A percentile compares a stretch with the other conserved stretches of the same genome.
Conservation (phyloP, 768 basidiomycete genomes). For the Kwoniella dejecticola region DNA sequence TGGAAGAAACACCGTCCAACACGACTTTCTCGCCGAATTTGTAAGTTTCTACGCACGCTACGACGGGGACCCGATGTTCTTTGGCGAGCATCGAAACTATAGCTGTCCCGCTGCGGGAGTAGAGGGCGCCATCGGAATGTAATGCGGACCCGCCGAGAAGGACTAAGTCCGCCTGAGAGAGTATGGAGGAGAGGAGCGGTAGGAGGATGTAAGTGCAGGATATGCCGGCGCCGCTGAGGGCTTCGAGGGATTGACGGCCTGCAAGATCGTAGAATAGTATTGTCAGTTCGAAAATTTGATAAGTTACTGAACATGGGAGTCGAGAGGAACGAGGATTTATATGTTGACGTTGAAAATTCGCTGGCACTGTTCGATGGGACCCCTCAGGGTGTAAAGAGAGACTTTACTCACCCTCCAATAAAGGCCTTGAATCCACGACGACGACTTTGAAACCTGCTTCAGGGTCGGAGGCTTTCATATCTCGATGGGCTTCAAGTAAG, state of each 20-base stretch:
- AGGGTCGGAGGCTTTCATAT: constrained; percentile 57
- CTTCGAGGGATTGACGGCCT: constrained; percentile 78
- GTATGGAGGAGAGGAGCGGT: constrained; percentile 63
- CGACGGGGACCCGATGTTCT: constrained; percentile 81
- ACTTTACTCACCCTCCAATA: constrained; percentile 71
- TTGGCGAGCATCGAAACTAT: constrained; percentile 96
- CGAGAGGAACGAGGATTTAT: not conserved
- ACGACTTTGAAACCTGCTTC: constrained; percentile 82
- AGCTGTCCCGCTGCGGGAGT: constrained; percentile 90
- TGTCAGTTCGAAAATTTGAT: no score
- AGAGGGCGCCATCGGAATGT: constrained; percentile 91
- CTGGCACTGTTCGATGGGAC: no score
- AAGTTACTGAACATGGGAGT: no score
- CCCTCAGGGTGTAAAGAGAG: not conserved
- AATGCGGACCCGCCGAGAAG: constrained; percentile 92
- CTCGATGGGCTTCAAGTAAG: constrained; percentile 65
- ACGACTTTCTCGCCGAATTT: constrained; percentile 93
- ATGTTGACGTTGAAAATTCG: not conserved
- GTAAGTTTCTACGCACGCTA: constrained; percentile 98
- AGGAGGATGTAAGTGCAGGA: constrained; percentile 91
- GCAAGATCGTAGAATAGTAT: no score
- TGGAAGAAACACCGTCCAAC: constrained; percentile 91
- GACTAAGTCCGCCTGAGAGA: constrained; percentile 79
- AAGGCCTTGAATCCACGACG: constrained; percentile 90
- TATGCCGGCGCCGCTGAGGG: constrained; percentile 69